phyloP scores from a whole-genome alignment of 1,284 basidiomycete genomes.

The Trichosporon sp. region DNA sequence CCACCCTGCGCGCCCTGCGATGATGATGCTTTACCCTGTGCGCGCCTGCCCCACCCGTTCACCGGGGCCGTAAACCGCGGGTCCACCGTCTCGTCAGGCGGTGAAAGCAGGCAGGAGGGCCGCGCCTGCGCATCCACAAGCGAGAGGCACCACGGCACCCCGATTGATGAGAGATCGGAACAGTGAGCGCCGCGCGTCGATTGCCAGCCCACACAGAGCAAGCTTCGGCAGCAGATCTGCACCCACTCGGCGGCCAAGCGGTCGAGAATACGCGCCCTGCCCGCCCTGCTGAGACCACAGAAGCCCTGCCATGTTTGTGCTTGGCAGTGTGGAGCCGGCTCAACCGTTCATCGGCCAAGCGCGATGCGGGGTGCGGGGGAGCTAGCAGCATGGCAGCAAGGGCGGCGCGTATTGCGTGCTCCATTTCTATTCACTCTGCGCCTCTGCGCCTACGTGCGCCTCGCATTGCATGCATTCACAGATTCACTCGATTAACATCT shows the following conservation, averaged over 20 bases:
- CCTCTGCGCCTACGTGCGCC: not conserved
- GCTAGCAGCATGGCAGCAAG: too few species aligned
- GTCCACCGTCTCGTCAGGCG: not conserved
- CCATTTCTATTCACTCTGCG: not conserved
- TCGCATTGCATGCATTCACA: not conserved
- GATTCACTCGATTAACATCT: not conserved
- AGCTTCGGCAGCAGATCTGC: not conserved
- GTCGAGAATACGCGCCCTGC: not conserved
- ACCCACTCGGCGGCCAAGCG: not conserved
- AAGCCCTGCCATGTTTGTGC: not conserved
- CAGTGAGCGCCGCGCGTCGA: not conserved
- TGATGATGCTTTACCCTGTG: not conserved
- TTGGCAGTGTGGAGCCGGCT: conserved; percentile 7
- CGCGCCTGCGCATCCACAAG: conserved; percentile 7
- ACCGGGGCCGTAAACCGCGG: not conserved
- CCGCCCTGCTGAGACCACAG: too few species aligned
- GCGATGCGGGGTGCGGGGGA: too few species aligned
- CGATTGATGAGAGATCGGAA: conserved; percentile 8
- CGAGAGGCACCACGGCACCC: conserved; percentile 3
- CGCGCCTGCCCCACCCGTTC: not conserved
- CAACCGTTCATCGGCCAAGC: too few species aligned
- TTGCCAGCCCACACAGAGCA: not conserved
- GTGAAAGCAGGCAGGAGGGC: not conserved
- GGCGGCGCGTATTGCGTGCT: not conserved
- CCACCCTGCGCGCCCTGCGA: conserved; percentile 9